A percentile compares a stretch with the other conserved stretches of the same genome.
phyloP scores from a whole-genome alignment of 208 protist species.

The Angomonas deanei region DNA sequence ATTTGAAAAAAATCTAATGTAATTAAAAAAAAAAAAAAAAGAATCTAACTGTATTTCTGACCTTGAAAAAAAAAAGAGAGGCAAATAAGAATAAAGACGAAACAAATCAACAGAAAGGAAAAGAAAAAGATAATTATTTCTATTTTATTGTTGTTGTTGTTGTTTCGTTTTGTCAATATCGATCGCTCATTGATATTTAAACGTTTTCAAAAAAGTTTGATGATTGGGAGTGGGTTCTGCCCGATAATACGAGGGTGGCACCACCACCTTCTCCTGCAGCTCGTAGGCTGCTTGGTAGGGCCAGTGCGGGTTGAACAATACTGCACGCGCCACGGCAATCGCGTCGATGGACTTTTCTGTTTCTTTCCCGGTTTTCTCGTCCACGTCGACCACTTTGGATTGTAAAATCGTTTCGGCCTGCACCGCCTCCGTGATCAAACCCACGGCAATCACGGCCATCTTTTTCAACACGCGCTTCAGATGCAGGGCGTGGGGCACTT shows the following conservation, averaged over 20 bases:
- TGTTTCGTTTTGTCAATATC: background rate
- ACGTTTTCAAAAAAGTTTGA: background rate
- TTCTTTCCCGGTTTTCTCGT: background rate
- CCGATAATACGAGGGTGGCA: constrained; percentile 10
- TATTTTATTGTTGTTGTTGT: background rate
- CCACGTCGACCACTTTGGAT: background rate
- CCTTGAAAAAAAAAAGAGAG: no score
- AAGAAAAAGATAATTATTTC: background rate
- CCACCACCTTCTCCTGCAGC: constrained; percentile 13
- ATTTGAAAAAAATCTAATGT: no score
- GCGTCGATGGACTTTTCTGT: constrained; percentile 33
- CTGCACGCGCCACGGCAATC: constrained; percentile 51
- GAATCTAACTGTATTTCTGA: no score
- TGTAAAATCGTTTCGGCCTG: constrained; percentile 33
- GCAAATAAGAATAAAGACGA: no score
- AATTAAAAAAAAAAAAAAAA: no score
- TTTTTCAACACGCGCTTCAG: constrained; percentile 27
- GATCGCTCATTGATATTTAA: background rate
- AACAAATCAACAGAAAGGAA: background rate
- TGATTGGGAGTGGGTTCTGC: background rate
- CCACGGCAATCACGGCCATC: constrained; percentile 54
- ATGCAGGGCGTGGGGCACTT: constrained; percentile 52
- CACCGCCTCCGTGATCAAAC: constrained; percentile 52
- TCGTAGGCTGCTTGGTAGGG: constrained; percentile 22
- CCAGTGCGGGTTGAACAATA: constrained; percentile 75